phyloP scores from a whole-genome alignment of 1,284 basidiomycete species.

The Cryptococcus sp. region DNA sequence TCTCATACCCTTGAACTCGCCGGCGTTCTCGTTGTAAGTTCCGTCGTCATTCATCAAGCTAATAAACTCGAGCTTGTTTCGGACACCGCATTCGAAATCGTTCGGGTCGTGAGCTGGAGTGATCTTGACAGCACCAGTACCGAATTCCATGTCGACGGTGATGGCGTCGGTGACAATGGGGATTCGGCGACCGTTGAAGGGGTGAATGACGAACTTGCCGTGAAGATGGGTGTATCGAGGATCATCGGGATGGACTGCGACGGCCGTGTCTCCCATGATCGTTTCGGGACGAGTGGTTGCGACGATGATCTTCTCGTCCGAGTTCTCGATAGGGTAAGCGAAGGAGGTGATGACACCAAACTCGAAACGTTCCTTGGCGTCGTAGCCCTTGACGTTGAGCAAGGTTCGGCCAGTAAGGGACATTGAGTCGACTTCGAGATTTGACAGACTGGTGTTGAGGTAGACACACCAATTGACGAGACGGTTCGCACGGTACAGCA shows the following conservation, averaged over 20 bases:
- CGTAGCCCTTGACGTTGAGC: conserved; percentile 91
- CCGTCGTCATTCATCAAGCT: conserved; percentile 97
- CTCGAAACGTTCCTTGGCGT: conserved; percentile 90
- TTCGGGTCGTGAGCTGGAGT: conserved; percentile 99
- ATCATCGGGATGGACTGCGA: conserved; percentile 96
- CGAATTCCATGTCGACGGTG: conserved; percentile 91
- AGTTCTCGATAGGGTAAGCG: conserved; percentile 85
- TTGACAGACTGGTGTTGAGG: conserved; percentile 94
- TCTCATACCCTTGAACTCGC: conserved; percentile 88
- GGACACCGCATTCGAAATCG: conserved; percentile 91
- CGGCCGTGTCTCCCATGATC: conserved; percentile 96
- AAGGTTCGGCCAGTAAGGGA: conserved; percentile 85
- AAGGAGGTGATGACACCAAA: conserved; percentile 97
- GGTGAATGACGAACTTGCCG: conserved; percentile 89
- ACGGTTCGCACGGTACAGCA: conserved; percentile 93
- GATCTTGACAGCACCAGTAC: conserved; percentile 99
- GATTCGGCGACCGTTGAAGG: conserved; percentile 83
- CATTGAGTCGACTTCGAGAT: conserved; percentile 96
- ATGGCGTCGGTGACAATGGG: conserved; percentile 87
- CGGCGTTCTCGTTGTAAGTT: conserved; percentile 90
- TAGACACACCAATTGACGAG: conserved; percentile 98
- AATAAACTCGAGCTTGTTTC: conserved; percentile 91
- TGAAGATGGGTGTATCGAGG: conserved; percentile 92
- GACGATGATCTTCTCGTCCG: conserved; percentile 89
- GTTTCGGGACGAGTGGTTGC: conserved; percentile 99